phyloP scores from a whole-genome alignment of 495 filamentous ascomycete genomes.

The Friedmanniomyces simplex region DNA sequence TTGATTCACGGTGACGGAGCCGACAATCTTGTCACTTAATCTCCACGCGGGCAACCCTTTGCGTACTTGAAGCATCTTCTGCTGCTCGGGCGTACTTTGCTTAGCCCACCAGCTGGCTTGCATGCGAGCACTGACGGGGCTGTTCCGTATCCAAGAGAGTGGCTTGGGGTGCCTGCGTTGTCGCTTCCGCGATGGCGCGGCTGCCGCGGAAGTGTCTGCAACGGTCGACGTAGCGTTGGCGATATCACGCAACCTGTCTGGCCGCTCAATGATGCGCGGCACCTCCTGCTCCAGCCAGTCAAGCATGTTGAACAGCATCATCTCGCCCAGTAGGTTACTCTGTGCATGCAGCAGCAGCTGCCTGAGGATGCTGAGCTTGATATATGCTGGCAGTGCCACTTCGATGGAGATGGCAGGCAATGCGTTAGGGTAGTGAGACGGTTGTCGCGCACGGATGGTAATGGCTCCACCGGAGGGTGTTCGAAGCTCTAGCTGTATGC shows the following conservation, averaged over 20 bases:
- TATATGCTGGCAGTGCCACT: slow-evolving; percentile 72
- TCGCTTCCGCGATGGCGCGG: neutral
- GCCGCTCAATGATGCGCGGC: slow-evolving; percentile 62
- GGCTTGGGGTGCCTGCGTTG: slow-evolving; percentile 18
- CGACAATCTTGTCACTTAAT: slow-evolving; percentile 61
- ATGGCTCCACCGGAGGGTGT: slow-evolving; percentile 25
- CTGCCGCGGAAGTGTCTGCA: slow-evolving; percentile 27
- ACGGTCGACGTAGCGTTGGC: slow-evolving; percentile 51
- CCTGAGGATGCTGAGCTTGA: slow-evolving; percentile 79
- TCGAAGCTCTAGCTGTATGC: slow-evolving; percentile 46
- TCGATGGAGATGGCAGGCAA: slow-evolving; percentile 66
- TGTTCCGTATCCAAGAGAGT: slow-evolving; percentile 32
- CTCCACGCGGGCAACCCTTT: slow-evolving; percentile 80
- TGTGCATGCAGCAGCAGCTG: slow-evolving; percentile 59
- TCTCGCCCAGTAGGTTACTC: slow-evolving; percentile 60
- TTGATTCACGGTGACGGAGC: slow-evolving; percentile 61
- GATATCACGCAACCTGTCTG: slow-evolving; percentile 73
- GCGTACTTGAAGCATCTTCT: slow-evolving; percentile 59
- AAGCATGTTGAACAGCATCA: slow-evolving; percentile 78
- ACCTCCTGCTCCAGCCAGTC: slow-evolving; percentile 84
- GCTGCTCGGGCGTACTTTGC: slow-evolving; percentile 47
- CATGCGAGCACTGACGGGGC: slow-evolving; percentile 35
- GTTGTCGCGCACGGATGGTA: slow-evolving; percentile 42
- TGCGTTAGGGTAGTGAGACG: slow-evolving; percentile 57
- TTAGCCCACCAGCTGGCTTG: slow-evolving; percentile 44